Conservation (phyloP, 1,284 basidiomycete genomes). For the Peniophora sp. region DNA sequence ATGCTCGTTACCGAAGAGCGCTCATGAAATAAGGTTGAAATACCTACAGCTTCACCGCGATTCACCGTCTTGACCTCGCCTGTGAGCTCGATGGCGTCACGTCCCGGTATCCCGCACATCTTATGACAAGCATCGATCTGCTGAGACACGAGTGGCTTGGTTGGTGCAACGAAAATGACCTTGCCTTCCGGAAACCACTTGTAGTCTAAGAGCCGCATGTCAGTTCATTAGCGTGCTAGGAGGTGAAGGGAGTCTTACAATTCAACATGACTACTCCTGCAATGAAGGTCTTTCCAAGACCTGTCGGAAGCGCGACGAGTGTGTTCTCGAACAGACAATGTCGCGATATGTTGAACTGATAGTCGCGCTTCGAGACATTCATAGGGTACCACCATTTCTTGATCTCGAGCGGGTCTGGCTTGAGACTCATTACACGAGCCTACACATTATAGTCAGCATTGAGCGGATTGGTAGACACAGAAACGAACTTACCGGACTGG, state of each 20-base stretch:
- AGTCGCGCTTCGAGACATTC: conserved; percentile 84
- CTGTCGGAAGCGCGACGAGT: conserved; percentile 92
- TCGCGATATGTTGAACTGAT: conserved; percentile 92
- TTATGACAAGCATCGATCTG: conserved; percentile 92
- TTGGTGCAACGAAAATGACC: conserved; percentile 93
- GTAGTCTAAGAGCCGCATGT: conserved; percentile 48
- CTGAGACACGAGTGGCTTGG: conserved; percentile 92
- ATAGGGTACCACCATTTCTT: conserved; percentile 91
- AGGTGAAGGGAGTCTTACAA: conserved; percentile 41
- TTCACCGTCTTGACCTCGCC: conserved; percentile 52
- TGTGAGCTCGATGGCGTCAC: conserved; percentile 82
- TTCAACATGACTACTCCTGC: conserved; percentile 96
- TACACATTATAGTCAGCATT: conserved; percentile 19
- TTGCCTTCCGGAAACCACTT: conserved; percentile 93
- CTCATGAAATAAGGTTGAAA: not conserved
- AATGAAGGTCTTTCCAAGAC: conserved; percentile 97
- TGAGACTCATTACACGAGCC: conserved; percentile 72
- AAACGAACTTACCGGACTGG: conserved; percentile 5
- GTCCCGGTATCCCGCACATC: conserved; percentile 89
- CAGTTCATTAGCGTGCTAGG: not conserved
- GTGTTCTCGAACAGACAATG: conserved; percentile 90
- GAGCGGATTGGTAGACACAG: not conserved
- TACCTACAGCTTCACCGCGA: conserved; percentile 60
- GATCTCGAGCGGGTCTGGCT: conserved; percentile 69
- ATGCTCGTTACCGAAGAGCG: not conserved